These are phyloP conservation scores for Aeschynomene evenia DNA, from an alignment of 306 rosid species.

Conservation along the genomic window DNA sequence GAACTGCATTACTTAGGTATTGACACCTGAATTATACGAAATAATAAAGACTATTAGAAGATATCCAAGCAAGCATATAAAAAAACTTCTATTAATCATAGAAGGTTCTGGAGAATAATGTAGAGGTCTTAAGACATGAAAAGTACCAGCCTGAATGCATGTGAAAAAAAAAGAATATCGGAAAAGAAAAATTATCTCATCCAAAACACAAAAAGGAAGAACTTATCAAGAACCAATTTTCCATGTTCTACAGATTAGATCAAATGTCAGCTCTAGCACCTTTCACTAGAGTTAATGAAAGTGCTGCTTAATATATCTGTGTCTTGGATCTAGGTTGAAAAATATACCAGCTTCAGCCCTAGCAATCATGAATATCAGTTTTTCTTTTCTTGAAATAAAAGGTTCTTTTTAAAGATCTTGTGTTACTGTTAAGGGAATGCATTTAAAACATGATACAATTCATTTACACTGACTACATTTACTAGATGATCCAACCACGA, in stretches of 20 bases:
- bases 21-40: slow-evolving; percentile 67
- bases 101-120: slow-evolving; percentile 16
- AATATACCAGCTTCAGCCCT: slow-evolving; percentile 9
- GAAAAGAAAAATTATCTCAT: neutral
- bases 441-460: slow-evolving; percentile 3
- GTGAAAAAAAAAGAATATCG: neutral
- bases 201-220: neutral
- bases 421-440: neutral
- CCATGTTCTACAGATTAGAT: neutral
- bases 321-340: slow-evolving; percentile 7
- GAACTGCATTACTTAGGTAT: slow-evolving; percentile 89
- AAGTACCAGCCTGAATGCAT: neutral
- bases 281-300: neutral
- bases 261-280: slow-evolving; percentile 11
- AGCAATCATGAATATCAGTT: neutral
- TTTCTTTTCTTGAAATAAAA: slow-evolving; percentile 3
- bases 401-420: neutral
- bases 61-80: slow-evolving; percentile 9
- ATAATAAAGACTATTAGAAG: slow-evolving; percentile 25
- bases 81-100: slow-evolving; percentile 8
- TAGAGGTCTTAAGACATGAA: neutral
- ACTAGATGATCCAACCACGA: slow-evolving; percentile 23
- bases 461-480: slow-evolving; percentile 13
- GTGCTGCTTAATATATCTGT: slow-evolving; percentile 7
- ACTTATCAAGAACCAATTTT: slow-evolving; percentile 24